phyloP scores from a whole-genome alignment of 352 stramenopile species.

The Pythium myriotylum region DNA sequence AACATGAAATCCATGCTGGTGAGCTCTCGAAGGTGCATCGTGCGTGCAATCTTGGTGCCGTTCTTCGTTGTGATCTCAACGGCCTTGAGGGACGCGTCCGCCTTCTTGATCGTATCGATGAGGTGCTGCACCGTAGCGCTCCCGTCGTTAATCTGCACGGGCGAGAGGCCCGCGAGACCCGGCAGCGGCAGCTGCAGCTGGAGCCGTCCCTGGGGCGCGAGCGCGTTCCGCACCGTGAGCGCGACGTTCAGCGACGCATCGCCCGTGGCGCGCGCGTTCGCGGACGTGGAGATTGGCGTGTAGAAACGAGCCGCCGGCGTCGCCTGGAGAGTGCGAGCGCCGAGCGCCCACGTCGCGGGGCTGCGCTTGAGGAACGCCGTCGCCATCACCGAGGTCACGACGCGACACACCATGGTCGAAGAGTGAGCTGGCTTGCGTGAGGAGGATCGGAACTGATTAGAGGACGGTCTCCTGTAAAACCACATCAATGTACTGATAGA shows the following conservation, averaged over 20 bases:
- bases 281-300: conserved; percentile 11
- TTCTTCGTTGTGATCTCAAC: conserved; percentile 71
- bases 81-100: conserved; percentile 58
- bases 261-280: conserved; percentile 6
- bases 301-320: conserved; percentile 6
- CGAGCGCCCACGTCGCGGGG: not conserved
- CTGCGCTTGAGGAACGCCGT: conserved; percentile 6
- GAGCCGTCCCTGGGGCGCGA: conserved; percentile 40
- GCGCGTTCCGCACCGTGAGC: conserved; percentile 52
- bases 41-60: conserved; percentile 69
- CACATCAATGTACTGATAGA: not conserved
- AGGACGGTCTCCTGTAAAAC: conserved; percentile 9
- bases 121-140: conserved; percentile 50
- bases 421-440: not conserved
- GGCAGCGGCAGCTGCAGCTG: conserved; percentile 66
- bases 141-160: conserved; percentile 43
- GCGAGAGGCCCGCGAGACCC: conserved; percentile 51
- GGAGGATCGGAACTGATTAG: conserved; percentile 22
- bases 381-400: conserved; percentile 1
- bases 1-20: conserved; percentile 71
- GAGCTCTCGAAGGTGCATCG: conserved; percentile 60
- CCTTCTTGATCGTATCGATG: conserved; percentile 51
- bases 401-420: conserved; percentile 8
- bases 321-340: not conserved
- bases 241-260: conserved; percentile 16